phyloP scores from a whole-genome alignment of 2,329 filamentous ascomycete species.

The Hypoxylon sp. region DNA sequence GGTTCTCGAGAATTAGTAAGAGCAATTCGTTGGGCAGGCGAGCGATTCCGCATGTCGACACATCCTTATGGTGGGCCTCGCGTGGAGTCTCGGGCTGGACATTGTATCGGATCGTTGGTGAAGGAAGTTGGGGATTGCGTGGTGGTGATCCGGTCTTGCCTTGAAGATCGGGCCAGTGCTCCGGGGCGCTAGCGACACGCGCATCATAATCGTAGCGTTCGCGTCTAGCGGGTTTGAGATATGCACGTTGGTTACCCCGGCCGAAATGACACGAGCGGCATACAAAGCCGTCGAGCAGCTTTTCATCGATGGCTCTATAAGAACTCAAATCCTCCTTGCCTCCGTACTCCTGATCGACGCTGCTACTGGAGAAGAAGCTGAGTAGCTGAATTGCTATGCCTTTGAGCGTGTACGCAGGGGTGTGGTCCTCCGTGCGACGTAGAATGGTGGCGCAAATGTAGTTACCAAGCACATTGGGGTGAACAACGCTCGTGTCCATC shows the following conservation, averaged over 20 bases:
- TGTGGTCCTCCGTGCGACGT: conserved; percentile 60
- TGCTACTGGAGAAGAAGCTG: conserved; percentile 66
- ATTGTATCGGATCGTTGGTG: conserved; percentile 2
- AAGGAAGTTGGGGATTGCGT: not conserved
- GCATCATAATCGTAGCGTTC: conserved; percentile 21
- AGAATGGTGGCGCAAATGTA: conserved; percentile 66
- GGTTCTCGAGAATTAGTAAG: conserved; percentile 53
- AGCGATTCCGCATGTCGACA: conserved; percentile 46
- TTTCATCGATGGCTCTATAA: conserved; percentile 44
- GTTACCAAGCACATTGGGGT: conserved; percentile 62
- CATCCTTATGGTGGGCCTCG: not conserved
- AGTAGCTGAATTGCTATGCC: conserved; percentile 66
- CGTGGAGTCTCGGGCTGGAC: not conserved
- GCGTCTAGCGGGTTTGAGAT: not conserved
- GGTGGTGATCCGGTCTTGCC: not conserved
- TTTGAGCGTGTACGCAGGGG: conserved; percentile 66
- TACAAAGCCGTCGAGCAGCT: conserved; percentile 32
- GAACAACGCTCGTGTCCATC: conserved; percentile 60
- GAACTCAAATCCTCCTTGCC: conserved; percentile 46
- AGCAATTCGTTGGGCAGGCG: conserved; percentile 60
- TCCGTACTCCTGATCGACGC: conserved; percentile 59
- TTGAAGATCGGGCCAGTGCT: conserved; percentile 29
- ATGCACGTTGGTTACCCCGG: not conserved
- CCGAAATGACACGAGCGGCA: conserved; percentile 52
- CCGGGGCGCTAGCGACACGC: conserved; percentile 25